Evolutionary conservation across 1,284 basidiomycete genomes (phyloP).

Genomic region (Apiotrichum mycotoxinovorans): DNA sequence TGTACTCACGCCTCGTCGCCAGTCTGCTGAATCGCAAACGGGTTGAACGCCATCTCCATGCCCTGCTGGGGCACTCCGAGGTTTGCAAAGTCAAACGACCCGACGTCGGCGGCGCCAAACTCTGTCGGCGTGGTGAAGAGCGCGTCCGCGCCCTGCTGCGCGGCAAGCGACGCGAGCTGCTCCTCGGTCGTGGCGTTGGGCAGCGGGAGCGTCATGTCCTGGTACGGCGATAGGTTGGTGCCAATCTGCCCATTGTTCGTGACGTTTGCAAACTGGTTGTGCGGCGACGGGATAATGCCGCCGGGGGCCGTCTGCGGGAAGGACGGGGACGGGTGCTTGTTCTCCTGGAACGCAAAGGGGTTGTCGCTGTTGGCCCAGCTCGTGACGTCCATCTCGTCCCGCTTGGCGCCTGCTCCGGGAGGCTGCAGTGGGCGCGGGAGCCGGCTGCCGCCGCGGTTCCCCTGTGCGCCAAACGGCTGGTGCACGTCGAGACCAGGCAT

Average conservation of each 20-base stretch:
- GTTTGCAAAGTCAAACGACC: constrained; percentile 42
- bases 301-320: background rate
- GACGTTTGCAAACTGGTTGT: constrained; percentile 8
- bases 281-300: constrained; percentile 7
- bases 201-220: constrained; percentile 14
- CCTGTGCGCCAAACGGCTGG: constrained; percentile 40
- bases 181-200: constrained; percentile 4
- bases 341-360: constrained; percentile 19
- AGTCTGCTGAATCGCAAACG: constrained; percentile 48
- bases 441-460: background rate
- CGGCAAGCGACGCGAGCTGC: constrained; percentile 2
- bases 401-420: constrained; percentile 16
- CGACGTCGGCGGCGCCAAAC: constrained; percentile 33
- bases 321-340: constrained; percentile 10
- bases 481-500: constrained; percentile 50
- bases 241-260: constrained; percentile 1
- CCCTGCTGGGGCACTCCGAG: constrained; percentile 26
- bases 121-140: constrained; percentile 9
- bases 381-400: background rate
- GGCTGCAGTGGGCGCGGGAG: constrained; percentile 45
- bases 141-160: constrained; percentile 6
- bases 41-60: constrained; percentile 42
- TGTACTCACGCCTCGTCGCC: constrained; percentile 37
- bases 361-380: constrained; percentile 8
- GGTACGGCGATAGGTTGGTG: constrained; percentile 20